Conservation (phyloP, 1,139 yeast genomes). For the Petasospora fabianii region DNA sequence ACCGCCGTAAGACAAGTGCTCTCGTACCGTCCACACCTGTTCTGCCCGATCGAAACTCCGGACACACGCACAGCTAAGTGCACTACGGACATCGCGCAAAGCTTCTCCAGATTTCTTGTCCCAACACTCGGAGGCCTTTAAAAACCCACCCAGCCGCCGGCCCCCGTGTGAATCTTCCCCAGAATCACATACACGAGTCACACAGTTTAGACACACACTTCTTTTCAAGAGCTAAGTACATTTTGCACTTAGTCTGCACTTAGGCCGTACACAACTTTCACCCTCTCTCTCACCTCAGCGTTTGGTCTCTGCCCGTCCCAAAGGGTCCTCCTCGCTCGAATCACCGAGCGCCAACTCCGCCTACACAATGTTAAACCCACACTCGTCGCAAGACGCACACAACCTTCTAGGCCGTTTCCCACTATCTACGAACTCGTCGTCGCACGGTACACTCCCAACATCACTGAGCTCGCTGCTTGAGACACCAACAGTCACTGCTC, state of each 20-base stretch:
- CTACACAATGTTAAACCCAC: not conserved
- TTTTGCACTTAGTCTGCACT: too few species aligned
- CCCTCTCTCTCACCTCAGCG: not conserved
- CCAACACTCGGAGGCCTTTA: conserved; percentile 10
- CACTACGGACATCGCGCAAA: conserved; percentile 13
- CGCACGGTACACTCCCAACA: not conserved
- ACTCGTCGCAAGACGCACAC: conserved; percentile 3
- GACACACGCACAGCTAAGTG: too few species aligned
- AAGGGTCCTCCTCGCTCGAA: not conserved
- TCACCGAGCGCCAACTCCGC: not conserved
- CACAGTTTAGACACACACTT: too few species aligned
- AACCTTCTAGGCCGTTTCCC: conserved; percentile 9
- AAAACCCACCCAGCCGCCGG: conserved; percentile 1
- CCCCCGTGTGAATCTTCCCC: not conserved
- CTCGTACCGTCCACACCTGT: too few species aligned
- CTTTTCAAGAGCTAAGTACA: too few species aligned
- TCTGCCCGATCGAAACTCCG: too few species aligned
- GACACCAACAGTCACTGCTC: not conserved
- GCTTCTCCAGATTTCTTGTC: conserved; percentile 10
- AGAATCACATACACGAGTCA: too few species aligned
- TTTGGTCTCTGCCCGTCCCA: not conserved
- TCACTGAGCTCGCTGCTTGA: conserved; percentile 3
- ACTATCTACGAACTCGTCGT: too few species aligned
- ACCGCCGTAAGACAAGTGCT: too few species aligned
- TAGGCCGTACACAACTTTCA: too few species aligned